Evolutionary conservation across 768 basidiomycete genomes (phyloP).

Genomic region (Sporobolomyces roseus): DNA sequence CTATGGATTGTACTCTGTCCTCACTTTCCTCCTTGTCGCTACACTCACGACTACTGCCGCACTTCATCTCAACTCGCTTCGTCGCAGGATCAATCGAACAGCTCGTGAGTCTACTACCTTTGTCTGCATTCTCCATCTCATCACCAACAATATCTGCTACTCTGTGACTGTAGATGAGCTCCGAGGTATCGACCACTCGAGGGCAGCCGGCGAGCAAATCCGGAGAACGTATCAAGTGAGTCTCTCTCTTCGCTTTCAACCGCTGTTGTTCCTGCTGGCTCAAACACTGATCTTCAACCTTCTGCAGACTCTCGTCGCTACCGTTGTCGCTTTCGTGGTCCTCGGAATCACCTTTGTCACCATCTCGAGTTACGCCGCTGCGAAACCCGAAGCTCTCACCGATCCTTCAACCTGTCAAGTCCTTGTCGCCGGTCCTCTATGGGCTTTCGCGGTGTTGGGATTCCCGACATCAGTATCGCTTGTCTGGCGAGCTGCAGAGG

Average conservation of each 20-base stretch:
- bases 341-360: not conserved
- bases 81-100: not conserved
- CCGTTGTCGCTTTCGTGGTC: not conserved
- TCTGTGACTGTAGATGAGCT: not conserved
- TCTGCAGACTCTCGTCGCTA: not conserved
- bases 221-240: not conserved
- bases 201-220: not conserved
- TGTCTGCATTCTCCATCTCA: too few relatives aligned
- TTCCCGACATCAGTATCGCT: not conserved
- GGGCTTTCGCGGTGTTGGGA: not conserved
- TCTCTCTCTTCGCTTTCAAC: not conserved
- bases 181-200: not conserved
- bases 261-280: not conserved
- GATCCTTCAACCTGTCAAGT: not conserved
- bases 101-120: too few relatives aligned
- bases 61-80: conserved; percentile 1
- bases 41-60: not conserved
- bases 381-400: not conserved
- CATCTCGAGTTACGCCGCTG: not conserved
- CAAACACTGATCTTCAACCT: not conserved
- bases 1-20: not conserved
- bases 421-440: conserved; percentile 6
- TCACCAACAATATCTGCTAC: too few relatives aligned
- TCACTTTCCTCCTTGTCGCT: not conserved
- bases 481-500: conserved; percentile 6